phyloP scores from a whole-genome alignment of 2,329 filamentous ascomycete genomes.

The Fusarium annulatum region DNA sequence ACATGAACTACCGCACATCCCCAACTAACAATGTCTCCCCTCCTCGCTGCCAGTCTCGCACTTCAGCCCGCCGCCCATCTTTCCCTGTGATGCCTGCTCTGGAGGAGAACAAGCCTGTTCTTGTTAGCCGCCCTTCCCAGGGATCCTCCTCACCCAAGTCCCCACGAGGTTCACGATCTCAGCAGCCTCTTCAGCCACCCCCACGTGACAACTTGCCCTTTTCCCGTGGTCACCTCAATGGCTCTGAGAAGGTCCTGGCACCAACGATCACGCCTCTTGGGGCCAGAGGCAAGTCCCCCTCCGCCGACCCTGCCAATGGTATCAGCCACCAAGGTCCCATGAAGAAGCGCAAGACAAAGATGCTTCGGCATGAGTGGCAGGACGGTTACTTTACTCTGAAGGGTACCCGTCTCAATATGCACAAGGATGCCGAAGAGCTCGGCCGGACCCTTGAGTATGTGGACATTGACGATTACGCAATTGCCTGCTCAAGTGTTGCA shows the following conservation, averaged over 20 bases:
- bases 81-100: conserved; percentile 76
- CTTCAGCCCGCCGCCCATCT: conserved; percentile 72
- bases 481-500: conserved; percentile 82
- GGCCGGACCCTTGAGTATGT: conserved; percentile 78
- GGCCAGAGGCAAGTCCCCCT: conserved; percentile 44
- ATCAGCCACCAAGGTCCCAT: conserved; percentile 85
- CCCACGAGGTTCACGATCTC: conserved; percentile 50
- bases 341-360: conserved; percentile 90
- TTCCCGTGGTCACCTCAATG: conserved; percentile 60
- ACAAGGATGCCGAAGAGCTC: conserved; percentile 67
- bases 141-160: conserved; percentile 50
- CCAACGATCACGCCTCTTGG: conserved; percentile 49
- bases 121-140: conserved; percentile 46
- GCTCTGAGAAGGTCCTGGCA: conserved; percentile 60
- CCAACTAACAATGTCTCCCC: conserved; percentile 50
- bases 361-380: conserved; percentile 93
- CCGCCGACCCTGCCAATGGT: conserved; percentile 57
- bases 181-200: conserved; percentile 60
- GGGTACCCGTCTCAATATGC: conserved; percentile 79
- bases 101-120: conserved; percentile 69
- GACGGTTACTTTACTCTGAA: conserved; percentile 90
- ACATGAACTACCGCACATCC: conserved; percentile 81
- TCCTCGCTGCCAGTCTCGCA: conserved; percentile 63
- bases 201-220: conserved; percentile 67
- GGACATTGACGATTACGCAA: conserved; percentile 89